phyloP scores from a whole-genome alignment of 495 filamentous ascomycete species.

The Cairneyella variabilis region DNA sequence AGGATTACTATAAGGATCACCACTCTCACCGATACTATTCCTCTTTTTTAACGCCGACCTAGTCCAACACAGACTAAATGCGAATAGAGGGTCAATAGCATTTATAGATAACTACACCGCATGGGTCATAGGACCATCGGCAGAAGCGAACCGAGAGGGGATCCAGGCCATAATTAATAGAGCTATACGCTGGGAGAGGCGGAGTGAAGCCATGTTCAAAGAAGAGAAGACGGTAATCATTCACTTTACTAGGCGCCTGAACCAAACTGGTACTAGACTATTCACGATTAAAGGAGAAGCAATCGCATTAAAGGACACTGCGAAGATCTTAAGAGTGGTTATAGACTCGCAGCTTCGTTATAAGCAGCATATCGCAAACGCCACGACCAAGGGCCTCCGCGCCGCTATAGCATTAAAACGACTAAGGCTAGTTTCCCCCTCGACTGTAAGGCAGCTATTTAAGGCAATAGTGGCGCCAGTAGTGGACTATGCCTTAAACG shows the following conservation, averaged over 20 bases:
- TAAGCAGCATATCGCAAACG: slow-evolving; percentile 26
- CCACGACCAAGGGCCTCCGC: slow-evolving; percentile 29
- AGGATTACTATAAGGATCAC: slow-evolving; percentile 1
- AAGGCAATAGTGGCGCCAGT: slow-evolving; percentile 27
- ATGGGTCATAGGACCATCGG: background rate
- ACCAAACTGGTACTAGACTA: background rate
- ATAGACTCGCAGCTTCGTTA: slow-evolving; percentile 3
- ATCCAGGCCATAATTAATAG: background rate
- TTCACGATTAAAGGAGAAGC: slow-evolving; percentile 10
- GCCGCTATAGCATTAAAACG: slow-evolving; percentile 32
- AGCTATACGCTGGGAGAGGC: background rate
- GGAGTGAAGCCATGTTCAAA: background rate
- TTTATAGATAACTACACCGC: background rate
- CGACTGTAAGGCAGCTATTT: slow-evolving; percentile 31
- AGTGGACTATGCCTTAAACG: slow-evolving; percentile 34
- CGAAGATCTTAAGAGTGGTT: slow-evolving; percentile 7
- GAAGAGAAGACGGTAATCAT: background rate
- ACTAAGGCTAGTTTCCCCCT: slow-evolving; percentile 27
- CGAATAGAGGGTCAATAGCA: background rate
- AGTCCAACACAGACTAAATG: background rate
- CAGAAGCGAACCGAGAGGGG: background rate
- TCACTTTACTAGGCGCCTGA: slow-evolving; percentile 11
- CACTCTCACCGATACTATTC: background rate
- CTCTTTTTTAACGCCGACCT: background rate
- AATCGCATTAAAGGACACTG: background rate